Conservation (phyloP, 140 eudicot species). For the Bidens hawaiensis region DNA sequence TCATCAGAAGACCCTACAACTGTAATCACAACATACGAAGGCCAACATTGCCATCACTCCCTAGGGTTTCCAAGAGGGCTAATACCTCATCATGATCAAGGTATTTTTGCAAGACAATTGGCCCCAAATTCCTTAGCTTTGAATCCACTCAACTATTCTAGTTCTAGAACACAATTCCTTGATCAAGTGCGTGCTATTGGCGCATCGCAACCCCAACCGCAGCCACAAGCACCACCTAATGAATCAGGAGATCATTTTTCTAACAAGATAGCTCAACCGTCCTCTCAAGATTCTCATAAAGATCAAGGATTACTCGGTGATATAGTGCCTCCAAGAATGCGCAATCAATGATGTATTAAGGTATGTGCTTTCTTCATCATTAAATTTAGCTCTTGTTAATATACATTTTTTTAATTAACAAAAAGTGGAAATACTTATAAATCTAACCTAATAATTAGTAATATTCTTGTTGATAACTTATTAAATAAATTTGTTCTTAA, state of each 20-base stretch:
- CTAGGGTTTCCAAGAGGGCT: constrained; percentile 39
- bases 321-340: constrained; percentile 59
- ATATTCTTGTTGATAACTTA: too few species aligned
- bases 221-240: constrained; percentile 16
- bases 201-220: constrained; percentile 18
- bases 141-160: constrained; percentile 21
- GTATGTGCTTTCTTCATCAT: constrained; percentile 10
- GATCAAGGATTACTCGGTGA: constrained; percentile 85
- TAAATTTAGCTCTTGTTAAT: neutral
- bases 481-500: too few species aligned
- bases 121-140: constrained; percentile 25
- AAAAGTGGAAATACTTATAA: too few species aligned
- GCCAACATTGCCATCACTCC: constrained; percentile 35
- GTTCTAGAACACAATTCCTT: constrained; percentile 24
- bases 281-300: constrained; percentile 19
- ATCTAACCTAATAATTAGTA: too few species aligned
- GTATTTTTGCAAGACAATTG: constrained; percentile 36
- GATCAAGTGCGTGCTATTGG: constrained; percentile 21
- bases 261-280: constrained; percentile 13
- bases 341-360: constrained; percentile 36
- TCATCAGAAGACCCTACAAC: constrained; percentile 33
- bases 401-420: too few species aligned
- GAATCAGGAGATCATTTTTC: constrained; percentile 23
- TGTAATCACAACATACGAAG: constrained; percentile 40
- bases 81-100: constrained; percentile 26